phyloP scores from a whole-genome alignment of 306 rosid species.

The Pterocarpus macrocarpus region DNA sequence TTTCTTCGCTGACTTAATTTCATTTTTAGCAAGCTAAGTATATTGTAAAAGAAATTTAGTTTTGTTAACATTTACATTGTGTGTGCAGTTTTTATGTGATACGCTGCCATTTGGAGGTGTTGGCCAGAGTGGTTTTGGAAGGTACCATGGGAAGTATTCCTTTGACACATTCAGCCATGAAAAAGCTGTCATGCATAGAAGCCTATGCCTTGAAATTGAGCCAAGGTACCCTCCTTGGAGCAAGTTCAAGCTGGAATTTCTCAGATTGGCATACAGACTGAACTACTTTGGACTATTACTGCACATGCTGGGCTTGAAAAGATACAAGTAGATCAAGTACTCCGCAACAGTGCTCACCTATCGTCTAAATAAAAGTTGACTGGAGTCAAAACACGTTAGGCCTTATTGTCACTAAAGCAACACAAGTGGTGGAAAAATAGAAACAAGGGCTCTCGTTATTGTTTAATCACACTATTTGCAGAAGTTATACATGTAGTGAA shows the following conservation, averaged over 20 bases:
- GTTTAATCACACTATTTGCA: neutral
- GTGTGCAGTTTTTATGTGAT: constrained; percentile 61
- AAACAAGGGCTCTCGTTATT: neutral
- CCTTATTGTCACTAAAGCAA: neutral
- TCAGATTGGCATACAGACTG: constrained; percentile 71
- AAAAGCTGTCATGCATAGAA: constrained; percentile 74
- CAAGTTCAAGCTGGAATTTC: constrained; percentile 69
- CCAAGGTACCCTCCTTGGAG: constrained; percentile 94
- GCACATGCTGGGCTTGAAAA: constrained; percentile 67
- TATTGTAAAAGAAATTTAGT: neutral
- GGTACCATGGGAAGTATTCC: constrained; percentile 94
- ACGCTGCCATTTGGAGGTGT: constrained; percentile 63
- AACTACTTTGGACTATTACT: constrained; percentile 67
- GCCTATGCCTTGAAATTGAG: constrained; percentile 69
- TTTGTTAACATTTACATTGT: neutral
- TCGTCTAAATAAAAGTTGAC: neutral
- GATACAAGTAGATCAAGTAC: constrained; percentile 33
- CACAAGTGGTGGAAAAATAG: neutral
- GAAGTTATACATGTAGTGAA: neutral
- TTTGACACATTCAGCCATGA: constrained; percentile 94
- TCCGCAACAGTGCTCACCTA: neutral
- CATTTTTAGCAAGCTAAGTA: neutral
- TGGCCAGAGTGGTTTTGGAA: constrained; percentile 81
- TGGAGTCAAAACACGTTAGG: neutral
- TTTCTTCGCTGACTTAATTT: neutral